Percentiles rank a stretch among this genome's conserved stretches.
Conservation (phyloP, 2,329 filamentous ascomycete species). For the Tolypocladium cylindrosporum region DNA sequence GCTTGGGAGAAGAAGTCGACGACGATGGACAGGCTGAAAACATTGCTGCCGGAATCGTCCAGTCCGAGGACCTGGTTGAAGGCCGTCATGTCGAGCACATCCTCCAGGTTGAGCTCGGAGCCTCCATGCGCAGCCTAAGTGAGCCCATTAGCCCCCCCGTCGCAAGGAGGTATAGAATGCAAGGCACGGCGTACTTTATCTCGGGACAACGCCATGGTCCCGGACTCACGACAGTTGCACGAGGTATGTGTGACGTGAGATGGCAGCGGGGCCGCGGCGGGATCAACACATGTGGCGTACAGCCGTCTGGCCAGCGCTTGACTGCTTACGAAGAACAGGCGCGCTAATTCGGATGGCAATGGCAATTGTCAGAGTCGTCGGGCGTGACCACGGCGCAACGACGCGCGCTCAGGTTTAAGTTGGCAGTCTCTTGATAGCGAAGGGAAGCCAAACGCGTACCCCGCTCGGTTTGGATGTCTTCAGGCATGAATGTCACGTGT, state of each 20-base stretch:
- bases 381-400: neutral
- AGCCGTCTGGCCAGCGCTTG: neutral
- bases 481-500: neutral
- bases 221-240: neutral
- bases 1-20: conserved; percentile 91
- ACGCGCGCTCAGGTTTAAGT: neutral
- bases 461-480: neutral
- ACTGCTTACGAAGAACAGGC: neutral
- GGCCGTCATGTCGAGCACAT: conserved; percentile 66
- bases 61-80: conserved; percentile 97
- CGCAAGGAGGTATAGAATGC: too few species aligned
- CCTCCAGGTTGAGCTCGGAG: conserved; percentile 48
- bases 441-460: neutral
- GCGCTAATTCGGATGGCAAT: neutral
- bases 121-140: neutral
- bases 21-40: conserved; percentile 84
- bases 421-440: neutral
- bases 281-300: neutral
- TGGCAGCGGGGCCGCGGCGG: neutral
- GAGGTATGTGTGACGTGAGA: neutral
- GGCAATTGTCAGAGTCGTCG: neutral
- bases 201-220: neutral
- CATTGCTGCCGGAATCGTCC: conserved; percentile 80
- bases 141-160: too few species aligned
- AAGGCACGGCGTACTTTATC: too few species aligned